Percentiles rank a stretch among this genome's conserved stretches.
phyloP scores from a whole-genome alignment of 306 rosid genomes.

The Cucurbita ficifolia region DNA sequence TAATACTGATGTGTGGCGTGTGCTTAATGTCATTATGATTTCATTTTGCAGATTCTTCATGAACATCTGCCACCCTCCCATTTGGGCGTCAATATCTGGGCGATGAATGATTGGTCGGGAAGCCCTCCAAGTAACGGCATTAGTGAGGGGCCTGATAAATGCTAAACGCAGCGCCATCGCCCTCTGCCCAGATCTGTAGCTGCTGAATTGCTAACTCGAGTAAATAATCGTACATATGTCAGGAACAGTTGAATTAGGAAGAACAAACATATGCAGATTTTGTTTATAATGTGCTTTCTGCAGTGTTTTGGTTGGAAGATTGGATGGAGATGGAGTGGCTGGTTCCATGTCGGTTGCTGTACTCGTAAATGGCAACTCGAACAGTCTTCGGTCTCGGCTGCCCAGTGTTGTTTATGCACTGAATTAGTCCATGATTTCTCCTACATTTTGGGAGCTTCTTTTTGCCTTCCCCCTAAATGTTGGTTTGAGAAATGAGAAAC shows the following conservation, averaged over 20 bases:
- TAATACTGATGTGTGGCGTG: slow-evolving; percentile 7
- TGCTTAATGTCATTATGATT: not conserved
- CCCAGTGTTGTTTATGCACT: not conserved
- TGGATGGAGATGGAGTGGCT: not conserved
- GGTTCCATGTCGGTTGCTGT: not conserved
- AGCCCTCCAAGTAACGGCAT: slow-evolving; percentile 43
- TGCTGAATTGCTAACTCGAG: not conserved
- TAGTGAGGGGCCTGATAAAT: slow-evolving; percentile 31
- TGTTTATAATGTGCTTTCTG: not conserved
- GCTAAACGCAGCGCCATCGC: not conserved
- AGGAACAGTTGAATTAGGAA: not conserved
- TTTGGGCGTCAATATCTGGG: slow-evolving; percentile 60
- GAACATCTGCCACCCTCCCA: slow-evolving; percentile 32
- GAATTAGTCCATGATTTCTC: not conserved
- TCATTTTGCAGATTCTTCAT: slow-evolving; percentile 41
- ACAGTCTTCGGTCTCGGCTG: not conserved
- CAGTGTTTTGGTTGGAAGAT: slow-evolving; percentile 1
- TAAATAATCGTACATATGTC: not conserved
- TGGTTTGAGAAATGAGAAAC: slow-evolving; percentile 1
- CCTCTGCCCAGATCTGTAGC: not conserved
- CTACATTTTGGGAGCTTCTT: not conserved
- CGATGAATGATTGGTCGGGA: slow-evolving; percentile 56
- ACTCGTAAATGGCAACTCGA: not conserved
- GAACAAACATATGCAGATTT: not conserved
- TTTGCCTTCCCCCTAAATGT: not conserved